Percentiles rank a stretch among this genome's conserved stretches.
Conservation (phyloP, 2,329 filamentous ascomycete species). For the Epichloe coenophiala region DNA sequence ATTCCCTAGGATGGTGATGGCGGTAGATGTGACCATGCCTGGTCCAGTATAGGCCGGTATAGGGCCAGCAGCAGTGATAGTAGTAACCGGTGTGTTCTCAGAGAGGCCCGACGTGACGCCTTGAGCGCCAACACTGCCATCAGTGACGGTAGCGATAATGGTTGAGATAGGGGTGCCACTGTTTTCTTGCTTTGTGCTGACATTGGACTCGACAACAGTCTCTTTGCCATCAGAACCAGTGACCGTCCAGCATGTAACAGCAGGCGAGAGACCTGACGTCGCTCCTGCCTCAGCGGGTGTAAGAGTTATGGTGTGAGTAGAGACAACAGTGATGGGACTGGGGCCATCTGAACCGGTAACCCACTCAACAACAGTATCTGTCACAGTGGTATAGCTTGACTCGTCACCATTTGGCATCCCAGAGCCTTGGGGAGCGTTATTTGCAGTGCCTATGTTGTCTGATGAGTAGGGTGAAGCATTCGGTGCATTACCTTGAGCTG, state of each 20-base stretch:
- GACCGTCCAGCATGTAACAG: slow-evolving; percentile 10
- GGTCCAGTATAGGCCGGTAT: slow-evolving; percentile 3
- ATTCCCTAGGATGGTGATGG: slow-evolving; percentile 3
- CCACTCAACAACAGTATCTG: slow-evolving; percentile 13
- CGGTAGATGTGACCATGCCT: slow-evolving; percentile 2
- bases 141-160: not conserved
- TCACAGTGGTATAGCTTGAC: slow-evolving; percentile 10
- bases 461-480: not conserved
- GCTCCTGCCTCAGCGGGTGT: slow-evolving; percentile 1
- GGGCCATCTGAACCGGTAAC: slow-evolving; percentile 6
- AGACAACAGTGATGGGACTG: slow-evolving; percentile 11
- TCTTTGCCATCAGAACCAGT: slow-evolving; percentile 11
- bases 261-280: not conserved
- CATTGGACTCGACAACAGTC: slow-evolving; percentile 20
- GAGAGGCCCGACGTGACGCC: not conserved
- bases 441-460: not conserved
- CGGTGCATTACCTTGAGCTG: slow-evolving; percentile 4
- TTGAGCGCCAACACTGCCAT: slow-evolving; percentile 1
- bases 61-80: slow-evolving; percentile 4
- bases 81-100: slow-evolving; percentile 4
- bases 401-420: not conserved
- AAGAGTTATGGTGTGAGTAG: slow-evolving; percentile 12
- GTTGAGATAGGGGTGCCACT: not conserved
- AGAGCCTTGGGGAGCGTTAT: slow-evolving; percentile 1
- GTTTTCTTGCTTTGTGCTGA: not conserved